Percentiles rank a stretch among this genome's conserved stretches.
phyloP scores from a whole-genome alignment of 805 yeast species.

The Lipomyces kockii region DNA sequence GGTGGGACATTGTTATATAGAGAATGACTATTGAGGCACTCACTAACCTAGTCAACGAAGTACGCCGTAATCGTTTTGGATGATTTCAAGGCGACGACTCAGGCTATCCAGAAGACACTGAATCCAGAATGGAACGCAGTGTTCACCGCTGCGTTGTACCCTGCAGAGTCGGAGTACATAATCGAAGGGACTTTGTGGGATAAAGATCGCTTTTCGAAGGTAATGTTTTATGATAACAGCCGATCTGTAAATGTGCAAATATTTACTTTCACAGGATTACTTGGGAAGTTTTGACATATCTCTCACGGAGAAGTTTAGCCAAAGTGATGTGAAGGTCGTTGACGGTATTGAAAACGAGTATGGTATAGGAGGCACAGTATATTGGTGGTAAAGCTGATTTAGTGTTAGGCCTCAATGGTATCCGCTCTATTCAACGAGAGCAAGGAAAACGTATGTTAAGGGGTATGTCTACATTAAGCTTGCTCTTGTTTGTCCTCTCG shows the following conservation, averaged over 20 bases:
- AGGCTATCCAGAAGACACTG: slow-evolving; percentile 68
- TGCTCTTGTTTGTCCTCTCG: slow-evolving; percentile 23
- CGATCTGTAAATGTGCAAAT: not conserved
- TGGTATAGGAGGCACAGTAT: not conserved
- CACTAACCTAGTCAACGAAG: not conserved
- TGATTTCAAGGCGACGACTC: slow-evolving; percentile 47
- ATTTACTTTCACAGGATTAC: slow-evolving; percentile 22
- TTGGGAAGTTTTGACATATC: slow-evolving; percentile 34
- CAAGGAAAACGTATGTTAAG: slow-evolving; percentile 17
- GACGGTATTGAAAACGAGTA: slow-evolving; percentile 17
- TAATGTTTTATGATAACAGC: slow-evolving; percentile 3
- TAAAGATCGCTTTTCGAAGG: slow-evolving; percentile 39
- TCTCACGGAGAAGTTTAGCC: slow-evolving; percentile 22
- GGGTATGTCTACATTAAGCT: slow-evolving; percentile 23
- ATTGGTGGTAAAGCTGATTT: not conserved
- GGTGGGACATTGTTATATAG: slow-evolving; percentile 18
- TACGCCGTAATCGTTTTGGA: slow-evolving; percentile 41
- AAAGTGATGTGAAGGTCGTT: slow-evolving; percentile 7
- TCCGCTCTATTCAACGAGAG: slow-evolving; percentile 21
- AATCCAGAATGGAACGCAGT: slow-evolving; percentile 79
- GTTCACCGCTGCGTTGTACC: slow-evolving; percentile 53
- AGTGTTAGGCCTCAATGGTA: slow-evolving; percentile 23
- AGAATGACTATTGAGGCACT: not conserved
- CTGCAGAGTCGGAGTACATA: slow-evolving; percentile 18
- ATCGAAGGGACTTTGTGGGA: slow-evolving; percentile 42